These are phyloP conservation scores for Penicillium daleae DNA, from an alignment of 495 filamentous ascomycete genomes.

Conservation along the genomic window DNA sequence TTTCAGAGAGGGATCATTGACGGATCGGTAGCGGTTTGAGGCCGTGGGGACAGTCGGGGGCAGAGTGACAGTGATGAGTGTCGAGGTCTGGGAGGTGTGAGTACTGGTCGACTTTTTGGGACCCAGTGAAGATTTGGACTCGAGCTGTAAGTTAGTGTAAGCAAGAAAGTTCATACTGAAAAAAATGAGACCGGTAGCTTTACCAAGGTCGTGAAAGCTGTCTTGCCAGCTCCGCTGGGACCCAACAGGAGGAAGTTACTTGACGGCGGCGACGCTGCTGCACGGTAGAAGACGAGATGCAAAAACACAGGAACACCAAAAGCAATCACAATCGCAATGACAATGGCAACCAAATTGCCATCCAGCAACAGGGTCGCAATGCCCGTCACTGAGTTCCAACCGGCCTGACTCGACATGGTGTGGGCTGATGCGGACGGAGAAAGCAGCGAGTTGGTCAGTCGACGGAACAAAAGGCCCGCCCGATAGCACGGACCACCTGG, in stretches of 20 bases:
- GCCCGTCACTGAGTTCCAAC: conserved; percentile 41
- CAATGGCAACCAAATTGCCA: conserved; percentile 54
- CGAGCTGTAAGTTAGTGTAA: conserved; percentile 44
- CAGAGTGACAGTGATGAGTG: conserved; percentile 71
- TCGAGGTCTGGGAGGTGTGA: conserved; percentile 80
- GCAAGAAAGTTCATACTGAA: not conserved
- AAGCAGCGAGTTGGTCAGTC: conserved; percentile 7
- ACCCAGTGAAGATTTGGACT: conserved; percentile 39
- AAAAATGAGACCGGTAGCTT: conserved; percentile 13
- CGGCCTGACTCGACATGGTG: conserved; percentile 35
- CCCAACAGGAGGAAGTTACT: conserved; percentile 87
- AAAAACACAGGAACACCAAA: conserved; percentile 76
- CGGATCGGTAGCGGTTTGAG: conserved; percentile 71
- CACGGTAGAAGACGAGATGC: conserved; percentile 73
- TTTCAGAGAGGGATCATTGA: conserved; percentile 67
- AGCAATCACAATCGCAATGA: conserved; percentile 68
- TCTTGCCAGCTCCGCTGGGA: conserved; percentile 86
- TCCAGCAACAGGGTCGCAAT: conserved; percentile 49
- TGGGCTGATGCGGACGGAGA: conserved; percentile 21
- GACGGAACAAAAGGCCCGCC: not conserved
- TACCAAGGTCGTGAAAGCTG: conserved; percentile 81
- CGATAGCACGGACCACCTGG: conserved; percentile 30
- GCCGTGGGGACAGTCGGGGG: conserved; percentile 63
- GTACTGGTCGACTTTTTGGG: conserved; percentile 54
- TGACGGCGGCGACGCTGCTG: conserved; percentile 64